These are phyloP conservation scores for Hamigera avellanea DNA, from an alignment of 495 filamentous ascomycete species.

Conservation along the genomic window DNA sequence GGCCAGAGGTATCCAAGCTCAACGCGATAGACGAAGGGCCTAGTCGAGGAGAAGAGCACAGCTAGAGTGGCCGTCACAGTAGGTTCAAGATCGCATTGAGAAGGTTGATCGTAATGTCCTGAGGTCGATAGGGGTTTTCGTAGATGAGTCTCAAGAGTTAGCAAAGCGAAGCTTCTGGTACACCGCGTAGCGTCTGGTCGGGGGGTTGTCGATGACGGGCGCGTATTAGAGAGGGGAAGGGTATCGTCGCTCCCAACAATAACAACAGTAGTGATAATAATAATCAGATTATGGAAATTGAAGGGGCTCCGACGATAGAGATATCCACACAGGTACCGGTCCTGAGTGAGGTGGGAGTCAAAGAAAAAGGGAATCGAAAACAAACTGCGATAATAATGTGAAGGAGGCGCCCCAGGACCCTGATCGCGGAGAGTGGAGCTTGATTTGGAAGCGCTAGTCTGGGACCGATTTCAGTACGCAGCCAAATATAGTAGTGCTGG, in stretches of 20 bases:
- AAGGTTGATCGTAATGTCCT: too few species aligned
- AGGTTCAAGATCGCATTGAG: too few species aligned
- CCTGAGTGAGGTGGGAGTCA: too few species aligned
- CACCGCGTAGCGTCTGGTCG: constrained; percentile 3
- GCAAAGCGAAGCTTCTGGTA: constrained; percentile 8
- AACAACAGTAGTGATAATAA: constrained; percentile 1
- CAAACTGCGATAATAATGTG: too few species aligned
- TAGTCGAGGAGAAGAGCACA: background rate
- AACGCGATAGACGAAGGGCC: background rate
- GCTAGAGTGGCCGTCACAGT: background rate
- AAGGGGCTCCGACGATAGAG: too few species aligned
- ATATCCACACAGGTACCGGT: too few species aligned
- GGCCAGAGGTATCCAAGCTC: background rate
- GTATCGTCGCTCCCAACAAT: background rate
- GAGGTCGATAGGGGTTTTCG: constrained; percentile 2
- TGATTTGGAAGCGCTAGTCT: background rate
- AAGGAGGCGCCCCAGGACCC: background rate
- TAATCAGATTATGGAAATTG: too few species aligned
- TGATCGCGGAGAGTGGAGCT: constrained; percentile 1
- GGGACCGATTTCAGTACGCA: background rate
- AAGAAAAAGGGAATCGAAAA: too few species aligned
- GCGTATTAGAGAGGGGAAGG: too few species aligned
- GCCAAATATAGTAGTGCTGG: background rate
- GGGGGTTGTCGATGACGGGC: background rate
- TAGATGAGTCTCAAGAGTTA: constrained; percentile 5